Base-by-base conservation (phyloP, 495 filamentous ascomycete species). In the Podospora bellae-mahoneyi region DNA sequence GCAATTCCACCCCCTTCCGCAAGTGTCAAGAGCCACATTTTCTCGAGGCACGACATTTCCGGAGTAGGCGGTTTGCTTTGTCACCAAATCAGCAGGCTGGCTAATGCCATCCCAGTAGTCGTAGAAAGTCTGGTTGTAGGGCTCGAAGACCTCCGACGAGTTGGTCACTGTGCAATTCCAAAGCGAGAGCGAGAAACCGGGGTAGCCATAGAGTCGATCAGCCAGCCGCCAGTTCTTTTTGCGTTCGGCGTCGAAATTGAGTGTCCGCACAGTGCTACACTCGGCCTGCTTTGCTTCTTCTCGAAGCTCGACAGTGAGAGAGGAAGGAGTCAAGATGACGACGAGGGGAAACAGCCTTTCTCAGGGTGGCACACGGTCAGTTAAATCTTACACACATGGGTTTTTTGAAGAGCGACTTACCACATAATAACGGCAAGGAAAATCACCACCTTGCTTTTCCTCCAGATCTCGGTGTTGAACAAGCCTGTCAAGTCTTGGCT, bases 1-100 rank as follows among this genome's bases (percentile, higher is more conserved):
- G 70, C 75, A 77, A 56, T 77, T 74, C 75, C 75, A 77, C 1
- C 75, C 74, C 2, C 32, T 56, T 15, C 75, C 75, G 57, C 75
- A 77, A 2, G 66, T 73, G 26, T 77, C 73, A 39, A 69, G n/a
- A 2, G 70, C 66, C 7, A 66, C 70, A 30, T 73, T 68, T 1
- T 62, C 65, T 18, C 72, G 60, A 2, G 72, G 64, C 20, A 77
- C 65, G 1, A 72, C 72, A 6, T 57, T 57, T n/a, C 44, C 61
- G 1, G 66, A 59, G 18, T 70, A 67, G 1, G 71, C 65, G 44
- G 68, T 72, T 20, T 68, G 55, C 2, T 62, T 60, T 1, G 65
- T 13, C 0, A 73, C 34, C n/a, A 73, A 20, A 18, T 64, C 59
- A 18, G 68, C 23, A 15, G 59, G 72, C 9, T 13, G 60, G 67